phyloP scores from a whole-genome alignment of 106 monocot species.

The Dendrobium chrysotoxum region DNA sequence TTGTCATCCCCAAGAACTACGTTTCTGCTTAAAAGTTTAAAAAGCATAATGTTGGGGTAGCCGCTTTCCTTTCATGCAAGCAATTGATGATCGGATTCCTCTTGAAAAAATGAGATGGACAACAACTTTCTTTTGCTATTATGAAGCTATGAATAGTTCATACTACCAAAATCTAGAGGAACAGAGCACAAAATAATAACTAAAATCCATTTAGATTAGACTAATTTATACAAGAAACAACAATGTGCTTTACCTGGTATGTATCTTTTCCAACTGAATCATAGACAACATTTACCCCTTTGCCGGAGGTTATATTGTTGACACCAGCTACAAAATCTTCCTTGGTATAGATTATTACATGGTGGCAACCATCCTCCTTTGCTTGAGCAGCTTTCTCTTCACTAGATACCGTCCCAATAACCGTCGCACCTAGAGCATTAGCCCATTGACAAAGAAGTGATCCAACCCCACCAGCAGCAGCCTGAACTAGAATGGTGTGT shows the following conservation, averaged over 20 bases:
- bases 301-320: slow-evolving; percentile 62
- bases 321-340: slow-evolving; percentile 76
- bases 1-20: no score
- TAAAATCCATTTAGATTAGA: background rate
- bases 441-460: slow-evolving; percentile 97
- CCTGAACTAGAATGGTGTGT: slow-evolving; percentile 85
- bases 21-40: no score
- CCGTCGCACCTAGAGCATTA: slow-evolving; percentile 86
- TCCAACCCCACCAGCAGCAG: slow-evolving; percentile 94
- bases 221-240: background rate
- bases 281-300: slow-evolving; percentile 91
- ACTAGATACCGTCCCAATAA: slow-evolving; percentile 86
- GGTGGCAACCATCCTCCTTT: slow-evolving; percentile 78
- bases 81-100: no score
- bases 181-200: background rate
- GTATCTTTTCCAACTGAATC: slow-evolving; percentile 98
- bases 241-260: slow-evolving; percentile 47
- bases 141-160: background rate
- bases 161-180: background rate
- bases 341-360: slow-evolving; percentile 72
- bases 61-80: no score
- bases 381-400: slow-evolving; percentile 89
- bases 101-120: no score
- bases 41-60: no score
- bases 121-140: background rate